Base-by-base conservation (phyloP, 2,329 filamentous ascomycete genomes). In the Botrytis paeoniae region DNA sequence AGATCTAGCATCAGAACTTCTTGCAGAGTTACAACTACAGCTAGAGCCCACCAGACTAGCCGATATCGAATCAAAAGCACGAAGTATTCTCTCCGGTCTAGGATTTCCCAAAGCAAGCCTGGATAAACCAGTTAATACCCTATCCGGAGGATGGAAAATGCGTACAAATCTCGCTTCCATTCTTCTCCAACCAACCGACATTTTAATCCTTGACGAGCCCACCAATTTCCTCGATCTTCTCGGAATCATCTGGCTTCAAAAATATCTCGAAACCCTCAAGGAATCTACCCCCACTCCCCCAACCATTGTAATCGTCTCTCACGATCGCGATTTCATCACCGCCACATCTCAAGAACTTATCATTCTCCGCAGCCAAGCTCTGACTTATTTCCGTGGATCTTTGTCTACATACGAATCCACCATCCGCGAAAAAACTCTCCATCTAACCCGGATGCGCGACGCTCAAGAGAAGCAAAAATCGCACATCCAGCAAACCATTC, bases 181-280 rank as follows among this genome's bases (percentile, higher is more conserved):
- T 0, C 85, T 97, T 6, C 87, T 93, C 1, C 91, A 94, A 75
- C 88, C 91, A 12, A 88, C 90, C 0, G 93, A 97, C 76, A 89
- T 97, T 3, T 29, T 97, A 73, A 90, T 97, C 69, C 88, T 97
- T 3, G 93, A 97, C 80, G 93, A 97, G 80, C 94, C 94, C 0
- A 97, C 93, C 48, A 97, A 97, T 79, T 97, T 93, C 79, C 86
- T 97, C 1, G 93, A 97, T 78, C 84, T 97, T 0, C 86, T 94
- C 0, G 93, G 92, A 1, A 94, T 97, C 73, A 89, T 97, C 72
- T 97, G 94, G 93, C 85, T 97, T 1, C 91, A 97, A 79, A 87
- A 87, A 20, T 91, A 94, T 79, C 87, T 97, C 16, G 84, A 87
- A 54, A 83, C 86, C 1, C 81, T 91, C 4, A 85, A 85, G 6